Base-by-base conservation (phyloP, 805 yeast genomes). In the Myxozyma monticola region DNA sequence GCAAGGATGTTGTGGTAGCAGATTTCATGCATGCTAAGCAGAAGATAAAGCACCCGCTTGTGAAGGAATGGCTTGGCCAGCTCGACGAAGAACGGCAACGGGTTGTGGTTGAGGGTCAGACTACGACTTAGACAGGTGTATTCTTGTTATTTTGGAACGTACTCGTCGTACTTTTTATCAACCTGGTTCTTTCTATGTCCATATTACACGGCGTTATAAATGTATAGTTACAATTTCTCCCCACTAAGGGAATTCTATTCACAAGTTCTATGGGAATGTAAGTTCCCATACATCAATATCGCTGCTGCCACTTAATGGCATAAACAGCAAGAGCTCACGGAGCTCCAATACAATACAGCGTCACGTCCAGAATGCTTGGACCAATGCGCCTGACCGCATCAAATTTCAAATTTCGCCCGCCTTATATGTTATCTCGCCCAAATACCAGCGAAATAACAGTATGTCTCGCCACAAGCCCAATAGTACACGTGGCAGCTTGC, bases 371-470 rank as follows among this genome's bases (percentile, higher is more conserved):
- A n/a, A n/a, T n/a, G n/a, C n/a, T n/a, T n/a, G n/a, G n/a, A n/a
- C n/a, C n/a, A n/a, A n/a, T n/a, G n/a, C n/a, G n/a, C n/a, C n/a
- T 28, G 9, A 10, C 9, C 31, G 12, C 31, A 28, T 10, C 14
- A 28, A 10, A 28, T 28, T 28, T 9, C 14, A 28, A 9, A 28
- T 28, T 28, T 14, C 31, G 9, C 14, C 14, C 12, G 12, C 14
- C 31, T 39, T 21, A 51, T 7, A 51, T 21, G 65, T 93, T 93
- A 67, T 93, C 98, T 59, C 83, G 81, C 7, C 96, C 97, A 69
- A 90, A 93, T 20, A 91, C 67, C 73, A 91, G 72, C 1, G 88
- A 85, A 0, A 96, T 98, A 12, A 88, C 71, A 0, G 88, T 77
- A 68, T 93, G 98, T 66, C 99, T 80, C 66, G 91, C 87, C 1